These are phyloP conservation scores for Porodaedalea pini DNA, from an alignment of 1,284 basidiomycete species.

Conservation along the genomic window DNA sequence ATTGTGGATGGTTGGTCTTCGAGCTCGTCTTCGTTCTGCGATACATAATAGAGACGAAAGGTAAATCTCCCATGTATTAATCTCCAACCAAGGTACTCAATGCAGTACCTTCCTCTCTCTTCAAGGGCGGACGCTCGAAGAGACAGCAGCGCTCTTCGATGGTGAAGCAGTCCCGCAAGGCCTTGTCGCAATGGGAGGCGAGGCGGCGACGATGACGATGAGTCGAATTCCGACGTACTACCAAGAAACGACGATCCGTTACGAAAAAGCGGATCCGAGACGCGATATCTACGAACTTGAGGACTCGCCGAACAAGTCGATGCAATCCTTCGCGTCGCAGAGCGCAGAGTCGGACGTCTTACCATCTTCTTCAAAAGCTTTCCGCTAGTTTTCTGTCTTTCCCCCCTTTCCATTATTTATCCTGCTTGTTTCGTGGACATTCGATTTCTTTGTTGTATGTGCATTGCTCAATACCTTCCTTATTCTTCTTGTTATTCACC, in stretches of 20 bases:
- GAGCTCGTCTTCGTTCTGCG: constrained; percentile 55
- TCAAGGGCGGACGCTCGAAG: constrained; percentile 58
- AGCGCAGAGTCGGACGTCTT: constrained; percentile 8
- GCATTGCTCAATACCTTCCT: no score
- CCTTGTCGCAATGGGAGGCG: constrained; percentile 45
- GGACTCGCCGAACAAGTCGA: neutral
- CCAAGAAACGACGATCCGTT: constrained; percentile 2
- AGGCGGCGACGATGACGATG: constrained; percentile 46
- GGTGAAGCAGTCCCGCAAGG: constrained; percentile 34
- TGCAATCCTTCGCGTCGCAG: neutral
- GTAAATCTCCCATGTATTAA: constrained; percentile 25
- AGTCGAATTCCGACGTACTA: constrained; percentile 1
- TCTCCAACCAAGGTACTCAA: neutral
- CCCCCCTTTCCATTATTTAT: neutral
- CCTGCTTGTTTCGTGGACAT: no score
- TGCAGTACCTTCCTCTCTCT: neutral
- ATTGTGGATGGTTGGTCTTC: constrained; percentile 57
- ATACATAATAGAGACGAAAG: constrained; percentile 62
- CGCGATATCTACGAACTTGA: constrained; percentile 11
- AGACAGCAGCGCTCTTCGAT: constrained; percentile 50
- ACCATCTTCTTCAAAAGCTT: neutral
- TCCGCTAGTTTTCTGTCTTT: neutral
- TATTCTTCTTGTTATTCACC: no score
- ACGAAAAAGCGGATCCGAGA: constrained; percentile 6
- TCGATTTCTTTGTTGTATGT: no score